These are phyloP conservation scores for Epichloe sibirici DNA, from an alignment of 2,329 filamentous ascomycete genomes.

Conservation along the genomic window DNA sequence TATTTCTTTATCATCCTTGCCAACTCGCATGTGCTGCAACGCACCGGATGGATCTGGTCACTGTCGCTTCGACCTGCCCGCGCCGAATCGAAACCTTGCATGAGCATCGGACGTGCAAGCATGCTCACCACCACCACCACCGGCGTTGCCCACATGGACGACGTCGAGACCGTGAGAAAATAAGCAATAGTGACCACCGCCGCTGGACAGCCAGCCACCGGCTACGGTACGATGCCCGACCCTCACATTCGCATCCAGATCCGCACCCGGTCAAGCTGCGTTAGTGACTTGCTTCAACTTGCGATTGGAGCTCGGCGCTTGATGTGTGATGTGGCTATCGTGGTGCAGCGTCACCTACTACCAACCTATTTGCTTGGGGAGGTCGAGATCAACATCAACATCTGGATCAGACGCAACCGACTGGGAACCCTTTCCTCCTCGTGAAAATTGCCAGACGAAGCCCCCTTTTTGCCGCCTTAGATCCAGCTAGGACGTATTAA, in stretches of 20 bases:
- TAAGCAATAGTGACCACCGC: neutral
- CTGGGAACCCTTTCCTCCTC: too few relatives aligned
- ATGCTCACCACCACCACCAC: neutral
- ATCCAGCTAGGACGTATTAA: too few relatives aligned
- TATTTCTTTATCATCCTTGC: too few relatives aligned
- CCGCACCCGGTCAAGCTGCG: neutral
- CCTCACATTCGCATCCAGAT: neutral
- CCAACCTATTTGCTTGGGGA: neutral
- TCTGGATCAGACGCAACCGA: too few relatives aligned
- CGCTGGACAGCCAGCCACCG: neutral
- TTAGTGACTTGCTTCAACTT: neutral
- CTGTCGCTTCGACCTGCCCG: neutral
- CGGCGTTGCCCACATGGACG: too few relatives aligned
- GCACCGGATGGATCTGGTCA: neutral
- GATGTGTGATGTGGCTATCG: neutral
- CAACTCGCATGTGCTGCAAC: neutral
- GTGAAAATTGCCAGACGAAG: too few relatives aligned
- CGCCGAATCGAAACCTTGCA: neutral
- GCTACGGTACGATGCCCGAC: neutral
- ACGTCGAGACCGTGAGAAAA: neutral
- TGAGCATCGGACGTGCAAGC: neutral
- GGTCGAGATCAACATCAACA: neutral
- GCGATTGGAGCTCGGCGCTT: too few relatives aligned
- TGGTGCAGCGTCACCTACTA: neutral
- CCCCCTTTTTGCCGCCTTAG: too few relatives aligned